A percentile compares a stretch with the other conserved stretches of the same genome.
phyloP scores from a whole-genome alignment of 2,329 filamentous ascomycete species.

The Exserohilum turcica region DNA sequence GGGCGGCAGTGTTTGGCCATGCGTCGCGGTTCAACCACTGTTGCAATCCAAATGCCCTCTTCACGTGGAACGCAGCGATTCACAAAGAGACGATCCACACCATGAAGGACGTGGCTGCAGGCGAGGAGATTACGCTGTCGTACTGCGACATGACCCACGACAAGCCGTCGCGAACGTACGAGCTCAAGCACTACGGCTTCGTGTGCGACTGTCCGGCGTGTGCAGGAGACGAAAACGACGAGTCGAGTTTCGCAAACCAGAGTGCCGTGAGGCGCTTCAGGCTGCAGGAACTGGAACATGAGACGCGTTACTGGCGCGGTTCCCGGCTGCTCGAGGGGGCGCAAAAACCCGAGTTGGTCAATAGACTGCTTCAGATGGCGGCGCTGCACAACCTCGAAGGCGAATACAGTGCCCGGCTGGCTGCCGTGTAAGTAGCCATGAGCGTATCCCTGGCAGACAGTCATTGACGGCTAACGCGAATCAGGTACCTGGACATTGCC shows the following conservation, averaged over 20 bases:
- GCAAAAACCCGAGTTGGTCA: slow-evolving; percentile 19
- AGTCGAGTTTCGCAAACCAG: slow-evolving; percentile 28
- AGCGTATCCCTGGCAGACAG: not conserved
- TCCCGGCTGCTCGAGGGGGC: slow-evolving; percentile 18
- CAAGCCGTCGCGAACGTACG: slow-evolving; percentile 34
- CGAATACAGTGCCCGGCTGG: slow-evolving; percentile 28
- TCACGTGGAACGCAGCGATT: slow-evolving; percentile 41
- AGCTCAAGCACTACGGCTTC: slow-evolving; percentile 47
- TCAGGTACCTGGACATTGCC: slow-evolving; percentile 41
- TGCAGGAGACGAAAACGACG: slow-evolving; percentile 34
- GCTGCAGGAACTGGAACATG: slow-evolving; percentile 43
- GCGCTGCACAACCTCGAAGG: slow-evolving; percentile 36
- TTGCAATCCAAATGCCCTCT: slow-evolving; percentile 50
- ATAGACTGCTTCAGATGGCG: slow-evolving; percentile 36
- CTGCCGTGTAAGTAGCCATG: slow-evolving; percentile 29
- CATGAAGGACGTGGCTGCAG: slow-evolving; percentile 40
- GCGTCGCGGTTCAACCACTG: slow-evolving; percentile 51
- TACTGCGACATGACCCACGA: slow-evolving; percentile 47
- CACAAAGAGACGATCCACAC: slow-evolving; percentile 42
- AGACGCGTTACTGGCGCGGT: slow-evolving; percentile 28
- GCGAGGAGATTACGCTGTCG: slow-evolving; percentile 47
- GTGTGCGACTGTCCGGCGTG: slow-evolving; percentile 48
- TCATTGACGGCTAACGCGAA: slow-evolving; percentile 2
- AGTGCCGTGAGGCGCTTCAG: slow-evolving; percentile 40
- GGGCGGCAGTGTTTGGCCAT: slow-evolving; percentile 44